These are phyloP conservation scores for Nakazawaea peltata DNA, from an alignment of 805 yeast genomes.

Conservation along the genomic window DNA sequence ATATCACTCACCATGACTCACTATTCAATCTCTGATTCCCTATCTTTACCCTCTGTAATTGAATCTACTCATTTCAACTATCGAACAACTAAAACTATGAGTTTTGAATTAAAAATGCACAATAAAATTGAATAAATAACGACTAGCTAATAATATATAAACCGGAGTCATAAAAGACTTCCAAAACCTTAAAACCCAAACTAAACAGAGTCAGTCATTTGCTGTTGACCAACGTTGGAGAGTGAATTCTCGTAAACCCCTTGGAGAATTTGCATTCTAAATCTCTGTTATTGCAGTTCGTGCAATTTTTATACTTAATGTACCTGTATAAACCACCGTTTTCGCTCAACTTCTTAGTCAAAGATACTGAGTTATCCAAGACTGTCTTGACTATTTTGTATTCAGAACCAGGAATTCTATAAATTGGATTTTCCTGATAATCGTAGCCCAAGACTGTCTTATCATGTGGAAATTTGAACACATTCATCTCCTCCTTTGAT, in stretches of 20 bases:
- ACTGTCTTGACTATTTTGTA: constrained; percentile 7
- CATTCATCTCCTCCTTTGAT: background rate
- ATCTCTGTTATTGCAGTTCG: constrained; percentile 41
- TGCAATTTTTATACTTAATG: constrained; percentile 46
- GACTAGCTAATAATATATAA: no score
- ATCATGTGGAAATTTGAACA: background rate
- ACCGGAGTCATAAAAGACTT: no score
- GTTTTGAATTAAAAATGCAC: no score
- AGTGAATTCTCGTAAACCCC: constrained; percentile 48
- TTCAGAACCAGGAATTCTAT: background rate
- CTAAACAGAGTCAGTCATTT: no score
- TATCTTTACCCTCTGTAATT: no score
- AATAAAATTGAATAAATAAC: no score
- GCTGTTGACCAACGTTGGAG: background rate
- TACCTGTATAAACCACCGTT: constrained; percentile 1
- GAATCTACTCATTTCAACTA: no score
- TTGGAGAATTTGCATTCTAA: constrained; percentile 48
- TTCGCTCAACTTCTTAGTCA: background rate
- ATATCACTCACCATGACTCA: no score
- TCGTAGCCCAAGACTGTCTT: background rate
- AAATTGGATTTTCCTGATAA: constrained; percentile 7
- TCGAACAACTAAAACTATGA: no score
- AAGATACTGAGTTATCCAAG: constrained; percentile 5
- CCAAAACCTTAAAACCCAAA: no score
- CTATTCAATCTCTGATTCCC: no score